Base-by-base conservation (phyloP, 805 yeast species). In the Ogataea dorogensis region DNA sequence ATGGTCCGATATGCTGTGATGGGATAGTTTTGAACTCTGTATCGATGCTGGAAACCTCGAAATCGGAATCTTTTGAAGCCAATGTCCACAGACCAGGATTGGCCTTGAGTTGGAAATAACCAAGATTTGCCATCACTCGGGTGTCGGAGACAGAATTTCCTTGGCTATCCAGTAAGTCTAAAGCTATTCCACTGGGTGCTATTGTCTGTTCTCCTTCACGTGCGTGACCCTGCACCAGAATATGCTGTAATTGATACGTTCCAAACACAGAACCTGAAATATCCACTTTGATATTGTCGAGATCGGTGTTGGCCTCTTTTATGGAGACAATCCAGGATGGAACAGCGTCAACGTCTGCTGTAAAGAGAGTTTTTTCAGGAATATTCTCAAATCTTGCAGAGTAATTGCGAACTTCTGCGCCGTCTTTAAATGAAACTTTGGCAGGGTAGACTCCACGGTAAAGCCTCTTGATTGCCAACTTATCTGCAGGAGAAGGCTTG, bases 101-200 rank as follows among this genome's bases (percentile, higher is more conserved):
- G 0, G 83, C 78, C 44, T 75, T 75, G 29, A 93, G 64, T 59
- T 89, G 97, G 36, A 83, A 75, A 58, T 91, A 91, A 0, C 97
- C 97, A 44, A 81, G 66, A 24, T 84, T 81, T 1, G 80, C 72
- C 93, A 91, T 84, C 1, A 88, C 78, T 24, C 62, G 65, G 0
- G 96, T 81, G 45, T 79, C 86, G 1, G 71, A 63, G 11, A 36
- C 54, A 14, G 13, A 53, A 36, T 50, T 37, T 17, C 52, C 43
- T 15, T 39, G 31, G 12, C 31, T 17, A 30, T 45, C 46, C 7
- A 24, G 13, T 1, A 79, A 53, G 14, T 68, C 66, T 3, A 86
- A 50, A 3, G 70, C 64, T 11, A 81, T 49, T 1, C 83, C 85
- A 0, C 72, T 63, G 0, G 85, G 79, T 0, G 72, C 63, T 7